A percentile compares a stretch with the other conserved stretches of the same genome.
These are phyloP conservation scores for Phoma sp. DNA, from an alignment of 2,329 filamentous ascomycete species.

Conservation along the genomic window DNA sequence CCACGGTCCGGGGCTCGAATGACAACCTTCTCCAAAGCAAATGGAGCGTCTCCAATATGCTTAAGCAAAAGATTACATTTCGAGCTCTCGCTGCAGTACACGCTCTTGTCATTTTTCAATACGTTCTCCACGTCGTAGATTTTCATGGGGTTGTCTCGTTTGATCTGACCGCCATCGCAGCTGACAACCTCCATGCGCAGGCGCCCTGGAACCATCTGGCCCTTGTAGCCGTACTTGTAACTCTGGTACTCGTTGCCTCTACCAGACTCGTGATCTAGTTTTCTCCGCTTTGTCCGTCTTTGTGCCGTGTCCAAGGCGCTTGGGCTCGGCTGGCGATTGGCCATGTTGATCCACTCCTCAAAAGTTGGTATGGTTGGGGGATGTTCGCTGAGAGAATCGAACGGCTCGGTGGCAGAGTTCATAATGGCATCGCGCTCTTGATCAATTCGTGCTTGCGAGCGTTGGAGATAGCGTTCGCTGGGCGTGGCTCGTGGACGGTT, in stretches of 20 bases:
- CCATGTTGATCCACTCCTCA: slow-evolving; percentile 6
- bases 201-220: slow-evolving; percentile 83
- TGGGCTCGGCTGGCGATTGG: slow-evolving; percentile 4
- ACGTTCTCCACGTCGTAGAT: slow-evolving; percentile 71
- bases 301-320: slow-evolving; percentile 23
- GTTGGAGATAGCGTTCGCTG: slow-evolving; percentile 46
- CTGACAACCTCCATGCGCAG: slow-evolving; percentile 87
- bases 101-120: slow-evolving; percentile 78
- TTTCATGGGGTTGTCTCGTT: slow-evolving; percentile 63
- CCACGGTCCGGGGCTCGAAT: slow-evolving; percentile 84
- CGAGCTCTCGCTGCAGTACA: slow-evolving; percentile 90
- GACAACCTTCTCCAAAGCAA: slow-evolving; percentile 82
- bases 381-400: slow-evolving; percentile 37
- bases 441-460: slow-evolving; percentile 40
- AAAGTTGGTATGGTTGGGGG: neutral
- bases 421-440: slow-evolving; percentile 34
- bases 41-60: slow-evolving; percentile 81
- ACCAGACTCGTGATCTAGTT: slow-evolving; percentile 48
- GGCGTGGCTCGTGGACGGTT: slow-evolving; percentile 44
- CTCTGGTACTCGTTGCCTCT: slow-evolving; percentile 35
- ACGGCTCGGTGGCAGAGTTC: slow-evolving; percentile 29
- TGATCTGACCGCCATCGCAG: slow-evolving; percentile 80
- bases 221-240: slow-evolving; percentile 84
- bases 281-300: slow-evolving; percentile 47
- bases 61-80: slow-evolving; percentile 85